Base-by-base conservation (phyloP, 805 yeast genomes). In the Cyberlindnera saturnus region DNA sequence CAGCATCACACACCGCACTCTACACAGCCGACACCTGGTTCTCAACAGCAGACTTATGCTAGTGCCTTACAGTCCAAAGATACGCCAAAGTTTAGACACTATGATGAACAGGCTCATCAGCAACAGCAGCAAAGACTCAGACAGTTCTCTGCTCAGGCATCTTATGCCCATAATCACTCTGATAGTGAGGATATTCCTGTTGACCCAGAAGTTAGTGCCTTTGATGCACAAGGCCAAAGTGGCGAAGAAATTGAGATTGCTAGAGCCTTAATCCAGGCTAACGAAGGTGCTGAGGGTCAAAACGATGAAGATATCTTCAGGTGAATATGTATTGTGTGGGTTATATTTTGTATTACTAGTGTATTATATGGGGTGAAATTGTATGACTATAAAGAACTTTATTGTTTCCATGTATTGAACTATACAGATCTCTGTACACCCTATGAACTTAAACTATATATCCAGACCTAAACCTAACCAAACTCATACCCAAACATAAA, bases 241-340 rank as follows among this genome's bases (percentile, higher is more conserved):
- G 78, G 75, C 6, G 78, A 73, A 39, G 84, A 78, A 50, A 75
- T 79, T 32, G 83, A 78, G 38, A 81, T 80, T 51, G 86, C 86
- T 1, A 64, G 82, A 35, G 86, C 84, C 0, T 63, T 80, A 51
- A 78, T 80, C 39, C 82, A 78, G 47, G 81, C 83, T 0, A 77
- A 52, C 42, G 52, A 47, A 34, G 50, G 40, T 19, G 34, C 40
- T 13, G 39, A 42, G 18, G 44, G 39, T 1, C 50, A 49, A 14
- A 34, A 41, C 30, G 54, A 42, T 10, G 48, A 46, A 16, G 48
- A 48, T 32, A 43, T 32, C 15, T 49, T 46, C 44, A 39, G 49
- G 40, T 42, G 41, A 46, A 6, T 42, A 20, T 7, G 26, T 31
- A 8, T 20, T 26, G 37, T 32, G 10, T 8, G 17, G 3, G 2